Base-by-base conservation (phyloP, 2,329 filamentous ascomycete species). In the Trichoderma guizhouense region DNA sequence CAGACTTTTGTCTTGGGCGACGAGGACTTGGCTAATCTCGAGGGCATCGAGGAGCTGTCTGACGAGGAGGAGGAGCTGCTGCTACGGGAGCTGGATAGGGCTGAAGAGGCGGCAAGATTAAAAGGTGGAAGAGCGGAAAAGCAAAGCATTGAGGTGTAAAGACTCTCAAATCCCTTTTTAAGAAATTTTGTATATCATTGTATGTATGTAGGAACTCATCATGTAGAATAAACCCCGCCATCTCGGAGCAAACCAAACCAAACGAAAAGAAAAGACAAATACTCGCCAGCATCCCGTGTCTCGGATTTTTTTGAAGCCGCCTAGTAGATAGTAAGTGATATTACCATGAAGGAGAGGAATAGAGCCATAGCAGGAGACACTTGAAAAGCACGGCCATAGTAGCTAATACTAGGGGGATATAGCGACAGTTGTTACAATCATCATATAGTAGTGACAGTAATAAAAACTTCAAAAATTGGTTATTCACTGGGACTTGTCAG, bases 1-100 rank as follows among this genome's bases (percentile, higher is more conserved):
- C 83, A 84, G 39, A 83, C 84, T 71, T 86, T 90, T 75, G 81
- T 83, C 15, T 77, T 88, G 39, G 85, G 84, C 9, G 79, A 84
- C 5, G 81, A 82, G 39, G 76, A 78, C 15, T 78, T 82, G 70
- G 77, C 78, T 3, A 79, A 83, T 62, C 75, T 84, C 7, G 82
- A 83, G 70, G 80, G 78, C 32, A 73, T 80, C 24, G 80, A 83
- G 74, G 81, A 83, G 76, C 72, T 83, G 64, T 81, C 83, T 47
- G 79, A 82, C 61, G 82, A 84, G 75, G 81, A 78, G 30, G 78
- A 82, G 69, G 78, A 76, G 11, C n/a, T 63, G 39, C 71, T 83
- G 65, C 65, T 82, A 21, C 76, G 73, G 73, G 75, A 79, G 61
- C 69, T 82, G 64, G 83, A 85, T 69, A 55, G 65, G 30, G 72